Percentiles rank a stretch among this genome's conserved stretches.
Conservation (phyloP, 164 flowering plant species). For the Aristolochia fimbriata region DNA sequence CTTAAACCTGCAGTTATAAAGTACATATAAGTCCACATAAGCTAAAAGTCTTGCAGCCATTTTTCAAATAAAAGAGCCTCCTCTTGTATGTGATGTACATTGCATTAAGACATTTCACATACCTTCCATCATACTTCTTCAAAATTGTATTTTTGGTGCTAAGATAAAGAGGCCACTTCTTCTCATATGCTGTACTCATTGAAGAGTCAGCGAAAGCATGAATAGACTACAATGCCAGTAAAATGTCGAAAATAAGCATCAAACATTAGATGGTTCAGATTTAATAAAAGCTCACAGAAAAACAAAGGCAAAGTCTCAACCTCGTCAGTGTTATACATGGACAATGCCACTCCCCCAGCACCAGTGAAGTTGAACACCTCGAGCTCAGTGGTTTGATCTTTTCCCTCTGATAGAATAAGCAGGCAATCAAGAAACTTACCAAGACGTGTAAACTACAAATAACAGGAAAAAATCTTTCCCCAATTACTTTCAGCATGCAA, state of each 20-base stretch:
- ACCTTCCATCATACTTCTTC: slow-evolving; percentile 99
- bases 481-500: too few species aligned
- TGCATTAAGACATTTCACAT: slow-evolving; percentile 4
- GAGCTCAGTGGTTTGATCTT: slow-evolving; percentile 46
- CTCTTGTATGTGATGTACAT: background rate
- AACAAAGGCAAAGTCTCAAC: slow-evolving; percentile 22
- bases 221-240: slow-evolving; percentile 50
- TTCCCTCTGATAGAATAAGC: slow-evolving; percentile 45
- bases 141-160: slow-evolving; percentile 97
- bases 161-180: slow-evolving; percentile 98
- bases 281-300: background rate
- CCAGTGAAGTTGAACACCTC: slow-evolving; percentile 88
- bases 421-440: background rate
- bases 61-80: background rate
- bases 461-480: background rate
- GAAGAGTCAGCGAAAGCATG: slow-evolving; percentile 93
- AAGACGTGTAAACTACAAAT: background rate
- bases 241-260: slow-evolving; percentile 3
- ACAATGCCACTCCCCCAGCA: slow-evolving; percentile 78
- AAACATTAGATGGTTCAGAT: background rate
- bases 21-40: background rate
- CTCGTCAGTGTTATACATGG: slow-evolving; percentile 99
- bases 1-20: slow-evolving; percentile 44
- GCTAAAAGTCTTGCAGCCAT: too few species aligned
- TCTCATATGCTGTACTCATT: slow-evolving; percentile 71